phyloP scores from a whole-genome alignment of 495 filamentous ascomycete genomes.

The Melanomma pulvis-pyrius region DNA sequence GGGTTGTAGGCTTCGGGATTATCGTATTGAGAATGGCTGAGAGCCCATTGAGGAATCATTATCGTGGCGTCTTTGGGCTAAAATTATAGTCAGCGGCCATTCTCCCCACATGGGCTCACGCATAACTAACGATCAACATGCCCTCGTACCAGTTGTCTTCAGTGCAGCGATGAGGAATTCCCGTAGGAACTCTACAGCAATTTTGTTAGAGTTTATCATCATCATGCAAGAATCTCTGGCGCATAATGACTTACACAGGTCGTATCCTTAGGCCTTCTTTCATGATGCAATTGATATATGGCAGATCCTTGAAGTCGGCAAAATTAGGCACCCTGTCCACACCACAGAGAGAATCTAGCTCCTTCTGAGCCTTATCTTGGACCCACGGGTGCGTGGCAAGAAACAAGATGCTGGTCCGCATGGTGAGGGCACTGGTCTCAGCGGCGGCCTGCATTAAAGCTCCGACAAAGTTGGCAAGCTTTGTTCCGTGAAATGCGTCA shows the following conservation, averaged over 20 bases:
- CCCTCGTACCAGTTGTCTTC: conserved; percentile 24
- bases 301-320: conserved; percentile 47
- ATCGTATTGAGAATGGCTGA: conserved; percentile 35
- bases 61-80: conserved; percentile 43
- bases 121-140: conserved; percentile 19
- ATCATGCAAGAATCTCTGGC: conserved; percentile 35
- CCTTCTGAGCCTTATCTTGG: conserved; percentile 35
- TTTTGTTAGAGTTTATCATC: conserved; percentile 16
- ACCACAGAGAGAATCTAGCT: conserved; percentile 41
- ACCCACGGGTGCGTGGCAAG: conserved; percentile 34
- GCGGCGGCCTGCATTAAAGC: conserved; percentile 18
- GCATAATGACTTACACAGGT: conserved; percentile 38
- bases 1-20: conserved; percentile 19
- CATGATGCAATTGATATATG: conserved; percentile 49
- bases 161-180: conserved; percentile 11
- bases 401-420: conserved; percentile 22
- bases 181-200: conserved; percentile 8
- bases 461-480: conserved; percentile 23
- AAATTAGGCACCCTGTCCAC: conserved; percentile 44
- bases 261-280: conserved; percentile 50
- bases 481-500: neutral
- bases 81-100: conserved; percentile 1
- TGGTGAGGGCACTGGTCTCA: conserved; percentile 12
- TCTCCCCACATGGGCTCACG: neutral
- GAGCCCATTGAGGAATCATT: conserved; percentile 45